phyloP scores from a whole-genome alignment of 257 asterid species.

The Gentiana dahurica region DNA sequence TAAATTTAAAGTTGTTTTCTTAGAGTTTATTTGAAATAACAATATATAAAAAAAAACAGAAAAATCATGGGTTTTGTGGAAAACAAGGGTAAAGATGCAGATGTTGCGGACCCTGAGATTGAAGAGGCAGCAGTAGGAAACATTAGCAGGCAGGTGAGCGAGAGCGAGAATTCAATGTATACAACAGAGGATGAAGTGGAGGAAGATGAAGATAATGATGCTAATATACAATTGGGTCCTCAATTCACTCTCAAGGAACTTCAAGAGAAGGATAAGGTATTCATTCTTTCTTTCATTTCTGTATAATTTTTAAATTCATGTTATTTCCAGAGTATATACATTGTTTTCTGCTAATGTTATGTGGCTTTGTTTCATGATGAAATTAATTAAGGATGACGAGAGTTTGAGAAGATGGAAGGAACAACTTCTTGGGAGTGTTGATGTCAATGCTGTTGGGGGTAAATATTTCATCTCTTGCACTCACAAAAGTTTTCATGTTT shows the following conservation, averaged over 20 bases:
- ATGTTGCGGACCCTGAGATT: conserved; percentile 32
- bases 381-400: conserved; percentile 64
- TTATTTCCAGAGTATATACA: no score
- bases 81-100: conserved; percentile 24
- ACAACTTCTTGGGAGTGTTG: conserved; percentile 93
- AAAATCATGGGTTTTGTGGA: conserved; percentile 77
- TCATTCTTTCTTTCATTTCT: background rate
- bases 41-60: conserved; percentile 49
- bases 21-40: background rate
- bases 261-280: conserved; percentile 83
- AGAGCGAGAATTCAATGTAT: conserved; percentile 53
- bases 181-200: conserved; percentile 87
- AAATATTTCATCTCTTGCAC: conserved; percentile 1
- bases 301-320: no score
- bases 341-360: no score
- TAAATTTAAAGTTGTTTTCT: no score
- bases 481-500: background rate
- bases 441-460: conserved; percentile 84
- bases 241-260: conserved; percentile 82
- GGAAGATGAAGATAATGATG: conserved; percentile 63
- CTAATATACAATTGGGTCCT: conserved; percentile 80
- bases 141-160: conserved; percentile 38
- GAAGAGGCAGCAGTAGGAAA: conserved; percentile 21
- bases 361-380: background rate
- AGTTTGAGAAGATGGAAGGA: conserved; percentile 98